Percentiles rank a stretch among this genome's conserved stretches.
Conservation (phyloP, 2,329 filamentous ascomycete genomes). For the Neonectria magnoliae region DNA sequence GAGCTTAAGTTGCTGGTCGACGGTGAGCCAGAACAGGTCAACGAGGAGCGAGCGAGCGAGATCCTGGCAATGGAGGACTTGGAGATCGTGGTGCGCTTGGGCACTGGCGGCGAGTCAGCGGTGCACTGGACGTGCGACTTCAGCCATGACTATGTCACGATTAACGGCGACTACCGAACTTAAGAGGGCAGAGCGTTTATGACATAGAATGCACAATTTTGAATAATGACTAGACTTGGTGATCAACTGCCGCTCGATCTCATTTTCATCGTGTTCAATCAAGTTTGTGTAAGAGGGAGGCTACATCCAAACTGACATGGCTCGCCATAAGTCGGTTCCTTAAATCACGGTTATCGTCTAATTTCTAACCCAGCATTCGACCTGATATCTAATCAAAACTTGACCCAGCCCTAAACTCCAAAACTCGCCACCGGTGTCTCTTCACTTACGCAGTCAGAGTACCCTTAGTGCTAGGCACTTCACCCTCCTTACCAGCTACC, state of each 20-base stretch:
- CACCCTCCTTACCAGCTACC: constrained; percentile 84
- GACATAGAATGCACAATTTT: constrained; percentile 3
- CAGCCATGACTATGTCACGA: constrained; percentile 80
- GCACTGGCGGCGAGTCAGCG: constrained; percentile 73
- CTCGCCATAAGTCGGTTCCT: neutral
- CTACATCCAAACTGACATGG: neutral
- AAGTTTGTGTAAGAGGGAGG: neutral
- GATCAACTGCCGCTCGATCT: constrained; percentile 6
- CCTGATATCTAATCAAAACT: constrained; percentile 21
- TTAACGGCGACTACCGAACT: constrained; percentile 75
- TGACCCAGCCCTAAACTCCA: constrained; percentile 38
- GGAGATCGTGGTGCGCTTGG: constrained; percentile 79
- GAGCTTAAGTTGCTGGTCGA: constrained; percentile 81
- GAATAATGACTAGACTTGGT: constrained; percentile 16
- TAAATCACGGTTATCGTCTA: constrained; percentile 2
- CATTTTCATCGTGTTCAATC: neutral
- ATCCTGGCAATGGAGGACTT: constrained; percentile 82
- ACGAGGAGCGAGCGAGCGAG: constrained; percentile 79
- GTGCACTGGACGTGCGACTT: constrained; percentile 90
- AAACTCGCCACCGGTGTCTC: neutral
- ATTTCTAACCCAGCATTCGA: constrained; percentile 28
- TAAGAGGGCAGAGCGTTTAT: constrained; percentile 46
- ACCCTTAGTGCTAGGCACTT: constrained; percentile 96
- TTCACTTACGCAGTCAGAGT: constrained; percentile 71
- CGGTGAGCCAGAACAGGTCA: constrained; percentile 81